Evolutionary conservation across 2,329 filamentous ascomycete genomes (phyloP), one percentile per base, ranked within the genome.

Genomic region (Chaetomiaceae sp.): DNA sequence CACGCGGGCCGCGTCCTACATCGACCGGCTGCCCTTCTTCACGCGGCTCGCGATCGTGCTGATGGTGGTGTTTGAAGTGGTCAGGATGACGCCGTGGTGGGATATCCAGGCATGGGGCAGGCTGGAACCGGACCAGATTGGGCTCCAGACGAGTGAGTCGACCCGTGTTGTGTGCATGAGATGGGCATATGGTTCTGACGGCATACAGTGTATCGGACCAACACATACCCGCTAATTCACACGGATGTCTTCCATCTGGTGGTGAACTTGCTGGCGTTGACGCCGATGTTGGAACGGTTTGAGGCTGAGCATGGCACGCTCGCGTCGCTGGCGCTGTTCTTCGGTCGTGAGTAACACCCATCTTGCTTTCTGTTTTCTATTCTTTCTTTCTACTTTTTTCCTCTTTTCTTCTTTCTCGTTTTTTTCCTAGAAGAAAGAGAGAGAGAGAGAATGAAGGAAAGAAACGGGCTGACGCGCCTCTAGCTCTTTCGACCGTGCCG

Each of bases 271-370:
- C 48, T 95, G 59, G 88, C 90, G 20, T 70, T 97, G 58, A 85
- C 86, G 36, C 94, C 94, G n/a, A 76, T 99, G 47, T 74, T 99
- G 69, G 92, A 96, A 71, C 83, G 91, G 57, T 99, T 97, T 70
- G 94, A 99, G 74, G 81, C 83, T 58, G 92, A 96, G 69, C 85
- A 95, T 70, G 94, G 94, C 48, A 97, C 92, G 7, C 75, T 97
- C 65, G 89, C 89, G 23, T 87, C 90, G n/a, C 69, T 95, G 59
- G 83, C 89, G 33, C 77, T 97, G 48, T 96, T 97, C 69, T 83
- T 94, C 65, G 94, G 94, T 53, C 91, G 91, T 95, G 77, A 76
- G 91, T 80, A n/a, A n/a, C n/a, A n/a, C n/a, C n/a, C n/a, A n/a
- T n/a, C n/a, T n/a, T n/a, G n/a, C n/a, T n/a, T n/a, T n/a, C n/a